phyloP scores from a whole-genome alignment of 1,284 basidiomycete species.

The Sphagnurus paluster region DNA sequence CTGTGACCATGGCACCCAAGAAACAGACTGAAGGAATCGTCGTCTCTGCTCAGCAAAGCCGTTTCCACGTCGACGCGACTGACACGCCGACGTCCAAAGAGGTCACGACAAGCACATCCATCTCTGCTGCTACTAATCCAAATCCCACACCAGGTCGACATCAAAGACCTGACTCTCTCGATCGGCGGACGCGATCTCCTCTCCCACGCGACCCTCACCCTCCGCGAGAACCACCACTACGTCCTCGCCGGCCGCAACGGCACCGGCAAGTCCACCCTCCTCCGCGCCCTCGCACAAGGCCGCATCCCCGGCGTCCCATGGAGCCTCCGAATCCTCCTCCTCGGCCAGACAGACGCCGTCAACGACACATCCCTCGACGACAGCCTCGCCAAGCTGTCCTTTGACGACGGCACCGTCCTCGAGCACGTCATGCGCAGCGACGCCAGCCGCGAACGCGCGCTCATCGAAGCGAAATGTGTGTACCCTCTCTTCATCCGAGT shows the following conservation, averaged over 20 bases:
- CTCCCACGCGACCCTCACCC: slow-evolving; percentile 19
- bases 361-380: slow-evolving; percentile 17
- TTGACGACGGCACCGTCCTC: slow-evolving; percentile 18
- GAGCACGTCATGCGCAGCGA: slow-evolving; percentile 37
- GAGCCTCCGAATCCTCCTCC: slow-evolving; percentile 21
- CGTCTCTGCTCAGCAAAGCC: slow-evolving; percentile 23
- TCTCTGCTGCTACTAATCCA: neutral
- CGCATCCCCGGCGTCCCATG: slow-evolving; percentile 23
- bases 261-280: slow-evolving; percentile 23
- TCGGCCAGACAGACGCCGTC: slow-evolving; percentile 20
- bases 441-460: slow-evolving; percentile 26
- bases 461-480: slow-evolving; percentile 28
- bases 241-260: slow-evolving; percentile 25
- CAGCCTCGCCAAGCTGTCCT: slow-evolving; percentile 6
- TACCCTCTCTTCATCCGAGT: neutral
- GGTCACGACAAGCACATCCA: slow-evolving; percentile 6
- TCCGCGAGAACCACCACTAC: slow-evolving; percentile 23
- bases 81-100: slow-evolving; percentile 20
- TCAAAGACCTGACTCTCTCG: slow-evolving; percentile 22
- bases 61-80: slow-evolving; percentile 24
- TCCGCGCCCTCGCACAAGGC: slow-evolving; percentile 24
- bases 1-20: slow-evolving; percentile 15
- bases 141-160: slow-evolving; percentile 15
- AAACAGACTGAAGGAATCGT: slow-evolving; percentile 13
- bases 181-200: slow-evolving; percentile 22